Percentiles rank a stretch among this genome's conserved stretches.
These are phyloP conservation scores for Neurospora sp. DNA, from an alignment of 495 filamentous ascomycete species.

Conservation along the genomic window DNA sequence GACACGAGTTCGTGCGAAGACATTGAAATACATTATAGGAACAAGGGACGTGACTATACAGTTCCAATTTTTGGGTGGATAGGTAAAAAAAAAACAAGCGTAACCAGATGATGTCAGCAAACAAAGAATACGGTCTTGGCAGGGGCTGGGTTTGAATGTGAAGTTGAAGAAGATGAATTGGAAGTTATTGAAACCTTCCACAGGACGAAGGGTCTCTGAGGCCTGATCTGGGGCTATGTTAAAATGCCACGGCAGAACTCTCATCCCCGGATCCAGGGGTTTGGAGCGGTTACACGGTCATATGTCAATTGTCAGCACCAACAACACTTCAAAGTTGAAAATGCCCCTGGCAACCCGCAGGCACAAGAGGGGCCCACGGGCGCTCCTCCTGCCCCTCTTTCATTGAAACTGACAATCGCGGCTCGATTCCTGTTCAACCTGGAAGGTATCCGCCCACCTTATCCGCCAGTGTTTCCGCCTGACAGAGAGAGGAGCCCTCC, in stretches of 20 bases:
- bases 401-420: neutral
- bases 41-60: neutral
- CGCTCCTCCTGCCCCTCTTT: neutral
- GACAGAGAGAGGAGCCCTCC: neutral
- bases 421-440: neutral
- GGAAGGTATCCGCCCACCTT: neutral
- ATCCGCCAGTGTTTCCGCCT: neutral
- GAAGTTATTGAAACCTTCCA: neutral
- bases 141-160: neutral
- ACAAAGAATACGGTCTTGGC: neutral
- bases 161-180: neutral
- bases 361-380: neutral
- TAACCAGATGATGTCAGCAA: neutral
- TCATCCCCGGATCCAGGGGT: neutral
- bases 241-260: neutral
- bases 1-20: neutral
- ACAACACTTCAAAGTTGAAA: neutral
- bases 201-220: neutral
- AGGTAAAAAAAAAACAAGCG: neutral
- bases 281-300: neutral
- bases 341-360: neutral
- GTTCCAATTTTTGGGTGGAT: neutral
- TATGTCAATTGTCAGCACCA: neutral
- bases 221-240: neutral
- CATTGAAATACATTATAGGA: neutral